Evolutionary conservation across 495 filamentous ascomycete genomes (phyloP).

Genomic region (Hypoxylon trugodes): DNA sequence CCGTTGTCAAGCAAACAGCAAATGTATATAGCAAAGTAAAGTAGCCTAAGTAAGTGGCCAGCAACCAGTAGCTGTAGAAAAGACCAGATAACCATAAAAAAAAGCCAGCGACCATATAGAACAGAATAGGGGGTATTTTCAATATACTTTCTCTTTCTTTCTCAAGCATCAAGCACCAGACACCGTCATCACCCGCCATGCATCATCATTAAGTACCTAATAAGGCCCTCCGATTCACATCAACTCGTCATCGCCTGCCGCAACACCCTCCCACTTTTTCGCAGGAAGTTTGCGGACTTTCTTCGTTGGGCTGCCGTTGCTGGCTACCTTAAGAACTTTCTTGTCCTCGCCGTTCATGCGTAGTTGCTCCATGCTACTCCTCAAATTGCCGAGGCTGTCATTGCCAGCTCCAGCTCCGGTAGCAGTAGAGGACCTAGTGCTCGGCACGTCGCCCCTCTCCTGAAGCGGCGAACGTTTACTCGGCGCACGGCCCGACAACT

Average conservation of each 20-base stretch:
- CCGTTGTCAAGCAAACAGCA: too few species aligned
- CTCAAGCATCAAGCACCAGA: background rate
- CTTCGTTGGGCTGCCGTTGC: conserved; percentile 45
- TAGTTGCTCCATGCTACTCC: conserved; percentile 41
- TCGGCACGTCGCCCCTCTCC: conserved; percentile 50
- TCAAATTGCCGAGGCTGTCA: conserved; percentile 33
- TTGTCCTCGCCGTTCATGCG: conserved; percentile 36
- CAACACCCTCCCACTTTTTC: conserved; percentile 48
- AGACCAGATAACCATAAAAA: background rate
- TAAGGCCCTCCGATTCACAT: conserved; percentile 34
- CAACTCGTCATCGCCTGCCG: conserved; percentile 46
- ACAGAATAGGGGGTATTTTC: conserved; percentile 38
- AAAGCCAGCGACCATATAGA: conserved; percentile 4
- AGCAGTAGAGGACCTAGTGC: conserved; percentile 18
- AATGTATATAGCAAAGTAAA: too few species aligned
- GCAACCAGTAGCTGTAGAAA: background rate
- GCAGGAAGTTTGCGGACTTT: conserved; percentile 51
- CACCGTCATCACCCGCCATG: background rate
- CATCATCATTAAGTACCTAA: background rate
- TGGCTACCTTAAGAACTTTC: conserved; percentile 38
- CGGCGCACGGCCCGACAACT: conserved; percentile 53
- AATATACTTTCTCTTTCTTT: background rate
- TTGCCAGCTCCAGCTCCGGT: background rate
- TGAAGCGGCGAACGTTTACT: conserved; percentile 55
- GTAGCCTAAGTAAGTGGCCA: too few species aligned